These are phyloP conservation scores for Galerina marginata DNA, from an alignment of 768 basidiomycete genomes.

Conservation along the genomic window DNA sequence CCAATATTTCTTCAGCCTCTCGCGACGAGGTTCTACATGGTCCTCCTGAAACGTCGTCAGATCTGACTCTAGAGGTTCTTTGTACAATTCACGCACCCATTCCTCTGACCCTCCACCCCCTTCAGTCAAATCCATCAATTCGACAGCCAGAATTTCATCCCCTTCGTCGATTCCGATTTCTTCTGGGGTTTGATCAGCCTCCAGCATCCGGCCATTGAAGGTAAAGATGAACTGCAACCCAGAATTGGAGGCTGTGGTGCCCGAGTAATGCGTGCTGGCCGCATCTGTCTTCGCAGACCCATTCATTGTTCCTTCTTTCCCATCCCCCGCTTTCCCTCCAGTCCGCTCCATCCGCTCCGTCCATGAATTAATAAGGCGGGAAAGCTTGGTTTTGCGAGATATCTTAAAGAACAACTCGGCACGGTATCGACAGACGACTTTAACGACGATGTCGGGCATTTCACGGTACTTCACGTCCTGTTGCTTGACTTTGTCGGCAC, in stretches of 20 bases:
- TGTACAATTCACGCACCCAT: slow-evolving; percentile 50
- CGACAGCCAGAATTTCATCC: slow-evolving; percentile 88
- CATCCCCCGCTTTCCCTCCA: slow-evolving; percentile 46
- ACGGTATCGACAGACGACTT: slow-evolving; percentile 87
- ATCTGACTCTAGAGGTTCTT: background rate
- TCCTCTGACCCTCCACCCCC: slow-evolving; percentile 62
- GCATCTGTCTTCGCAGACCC: slow-evolving; percentile 58
- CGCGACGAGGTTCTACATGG: slow-evolving; percentile 63
- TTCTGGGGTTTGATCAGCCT: slow-evolving; percentile 83
- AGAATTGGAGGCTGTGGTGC: slow-evolving; percentile 41
- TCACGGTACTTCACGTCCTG: slow-evolving; percentile 85
- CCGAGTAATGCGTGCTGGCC: slow-evolving; percentile 48
- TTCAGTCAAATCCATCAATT: slow-evolving; percentile 89
- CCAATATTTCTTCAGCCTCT: slow-evolving; percentile 85
- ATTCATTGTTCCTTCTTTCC: slow-evolving; percentile 46
- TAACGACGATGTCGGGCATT: slow-evolving; percentile 89
- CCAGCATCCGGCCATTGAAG: slow-evolving; percentile 79
- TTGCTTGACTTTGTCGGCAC: slow-evolving; percentile 76
- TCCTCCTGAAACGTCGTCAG: slow-evolving; percentile 55
- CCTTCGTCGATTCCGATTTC: slow-evolving; percentile 88
- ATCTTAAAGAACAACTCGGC: slow-evolving; percentile 94
- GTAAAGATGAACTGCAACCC: slow-evolving; percentile 86
- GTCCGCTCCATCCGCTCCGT: slow-evolving; percentile 84
- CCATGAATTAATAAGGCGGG: slow-evolving; percentile 85
- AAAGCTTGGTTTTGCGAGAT: slow-evolving; percentile 86